Evolutionary conservation across 1,284 basidiomycete species (phyloP).

Genomic region (Erythrobasidium hasegawianum): DNA sequence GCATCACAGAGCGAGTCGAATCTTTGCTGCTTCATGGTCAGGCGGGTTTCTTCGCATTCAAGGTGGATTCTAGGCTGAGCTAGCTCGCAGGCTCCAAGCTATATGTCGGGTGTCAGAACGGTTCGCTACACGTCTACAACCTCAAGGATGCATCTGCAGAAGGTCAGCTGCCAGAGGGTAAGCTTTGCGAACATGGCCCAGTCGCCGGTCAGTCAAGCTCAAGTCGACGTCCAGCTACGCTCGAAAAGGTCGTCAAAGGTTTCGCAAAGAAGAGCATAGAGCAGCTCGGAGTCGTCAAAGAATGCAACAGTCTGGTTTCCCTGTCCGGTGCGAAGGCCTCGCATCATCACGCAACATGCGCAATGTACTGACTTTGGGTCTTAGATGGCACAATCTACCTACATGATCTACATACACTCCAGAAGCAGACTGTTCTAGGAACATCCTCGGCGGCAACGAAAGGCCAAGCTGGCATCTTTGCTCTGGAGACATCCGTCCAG

Average conservation of each 20-base stretch:
- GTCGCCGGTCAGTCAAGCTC: background rate
- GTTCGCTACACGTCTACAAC: conserved; percentile 64
- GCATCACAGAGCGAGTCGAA: conserved; percentile 27
- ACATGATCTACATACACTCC: conserved; percentile 60
- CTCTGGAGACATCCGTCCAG: conserved; percentile 62
- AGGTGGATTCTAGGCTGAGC: background rate
- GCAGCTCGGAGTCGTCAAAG: conserved; percentile 76
- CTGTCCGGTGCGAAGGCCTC: conserved; percentile 62
- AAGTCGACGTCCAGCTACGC: conserved; percentile 48
- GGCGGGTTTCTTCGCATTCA: background rate
- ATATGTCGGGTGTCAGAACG: conserved; percentile 69
- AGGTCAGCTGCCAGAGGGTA: background rate
- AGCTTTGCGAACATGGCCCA: conserved; percentile 2
- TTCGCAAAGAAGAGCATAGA: conserved; percentile 71
- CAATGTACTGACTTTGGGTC: background rate
- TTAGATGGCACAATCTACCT: conserved; percentile 50
- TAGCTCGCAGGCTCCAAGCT: conserved; percentile 61
- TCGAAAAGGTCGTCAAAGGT: conserved; percentile 64
- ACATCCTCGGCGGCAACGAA: conserved; percentile 63
- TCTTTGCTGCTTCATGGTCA: conserved; percentile 31
- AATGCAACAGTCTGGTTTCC: conserved; percentile 72
- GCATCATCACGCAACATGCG: conserved; percentile 26
- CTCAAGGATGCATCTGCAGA: conserved; percentile 42
- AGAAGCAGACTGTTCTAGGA: conserved; percentile 29
- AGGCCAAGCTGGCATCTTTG: conserved; percentile 69